Evolutionary conservation across 768 basidiomycete species (phyloP).

Genomic region (Trametes meyenii): DNA sequence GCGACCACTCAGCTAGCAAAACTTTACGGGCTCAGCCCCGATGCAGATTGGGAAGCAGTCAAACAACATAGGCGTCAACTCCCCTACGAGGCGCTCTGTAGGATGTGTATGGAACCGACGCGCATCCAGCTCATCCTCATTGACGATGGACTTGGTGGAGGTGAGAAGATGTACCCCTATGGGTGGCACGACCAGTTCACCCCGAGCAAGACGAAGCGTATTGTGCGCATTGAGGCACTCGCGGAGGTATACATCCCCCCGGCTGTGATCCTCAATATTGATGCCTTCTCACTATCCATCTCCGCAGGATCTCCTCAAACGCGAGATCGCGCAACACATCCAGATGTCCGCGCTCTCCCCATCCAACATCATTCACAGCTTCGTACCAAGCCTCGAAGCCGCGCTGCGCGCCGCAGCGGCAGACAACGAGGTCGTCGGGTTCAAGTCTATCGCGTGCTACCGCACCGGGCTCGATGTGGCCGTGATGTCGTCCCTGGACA

Average conservation of each 20-base stretch:
- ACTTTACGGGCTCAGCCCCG: slow-evolving; percentile 46
- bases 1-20: slow-evolving; percentile 57
- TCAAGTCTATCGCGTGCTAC: slow-evolving; percentile 81
- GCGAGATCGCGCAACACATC: slow-evolving; percentile 24
- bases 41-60: slow-evolving; percentile 59
- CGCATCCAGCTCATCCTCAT: slow-evolving; percentile 71
- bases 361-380: slow-evolving; percentile 1
- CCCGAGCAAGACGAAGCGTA: slow-evolving; percentile 52
- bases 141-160: slow-evolving; percentile 68
- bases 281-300: background rate
- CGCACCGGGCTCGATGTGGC: slow-evolving; percentile 69
- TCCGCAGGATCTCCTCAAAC: background rate
- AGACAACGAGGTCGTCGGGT: slow-evolving; percentile 58
- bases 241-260: slow-evolving; percentile 57
- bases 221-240: slow-evolving; percentile 68
- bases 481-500: slow-evolving; percentile 2
- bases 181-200: slow-evolving; percentile 69
- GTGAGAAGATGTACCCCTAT: slow-evolving; percentile 49
- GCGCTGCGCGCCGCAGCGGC: slow-evolving; percentile 42
- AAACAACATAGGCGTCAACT: slow-evolving; percentile 47
- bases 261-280: background rate
- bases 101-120: slow-evolving; percentile 52
- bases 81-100: slow-evolving; percentile 62
- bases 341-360: slow-evolving; percentile 27
- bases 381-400: slow-evolving; percentile 40